phyloP scores from a whole-genome alignment of 1,139 yeast genomes.

The Yamadazyma diddensiae region DNA sequence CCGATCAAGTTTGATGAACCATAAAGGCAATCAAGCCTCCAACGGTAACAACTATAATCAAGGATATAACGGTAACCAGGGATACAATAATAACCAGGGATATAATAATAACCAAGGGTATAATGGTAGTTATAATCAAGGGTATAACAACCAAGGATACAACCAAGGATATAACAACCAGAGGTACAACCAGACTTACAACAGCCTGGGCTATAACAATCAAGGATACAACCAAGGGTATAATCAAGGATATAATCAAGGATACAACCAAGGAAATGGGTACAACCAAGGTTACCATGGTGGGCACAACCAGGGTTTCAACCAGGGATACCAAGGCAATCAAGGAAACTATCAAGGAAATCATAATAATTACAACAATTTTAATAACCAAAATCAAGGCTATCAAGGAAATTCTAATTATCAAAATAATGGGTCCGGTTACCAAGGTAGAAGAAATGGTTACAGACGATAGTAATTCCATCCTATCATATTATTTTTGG shows the following conservation, averaged over 20 bases:
- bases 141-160: constrained; percentile 8
- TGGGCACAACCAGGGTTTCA: constrained; percentile 9
- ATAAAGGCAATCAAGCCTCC: constrained; percentile 1
- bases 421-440: too few relatives aligned
- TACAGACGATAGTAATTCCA: constrained; percentile 17
- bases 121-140: constrained; percentile 11
- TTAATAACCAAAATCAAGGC: constrained; percentile 12
- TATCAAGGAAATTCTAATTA: too few relatives aligned
- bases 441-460: constrained; percentile 18
- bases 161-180: constrained; percentile 11
- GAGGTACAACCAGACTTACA: constrained; percentile 7
- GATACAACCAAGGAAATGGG: constrained; percentile 11
- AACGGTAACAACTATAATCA: constrained; percentile 6
- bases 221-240: constrained; percentile 11
- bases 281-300: constrained; percentile 13
- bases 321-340: constrained; percentile 10
- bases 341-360: constrained; percentile 11
- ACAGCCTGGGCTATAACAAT: constrained; percentile 11
- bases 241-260: constrained; percentile 11
- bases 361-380: constrained; percentile 11
- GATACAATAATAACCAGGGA: constrained; percentile 5
- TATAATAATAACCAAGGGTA: constrained; percentile 12
- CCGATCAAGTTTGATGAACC: constrained; percentile 15
- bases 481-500: too few relatives aligned
- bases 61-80: constrained; percentile 11